Evolutionary conservation across 768 basidiomycete species (phyloP), one percentile per base, ranked within the genome.

Genomic region (Boletus sp.): DNA sequence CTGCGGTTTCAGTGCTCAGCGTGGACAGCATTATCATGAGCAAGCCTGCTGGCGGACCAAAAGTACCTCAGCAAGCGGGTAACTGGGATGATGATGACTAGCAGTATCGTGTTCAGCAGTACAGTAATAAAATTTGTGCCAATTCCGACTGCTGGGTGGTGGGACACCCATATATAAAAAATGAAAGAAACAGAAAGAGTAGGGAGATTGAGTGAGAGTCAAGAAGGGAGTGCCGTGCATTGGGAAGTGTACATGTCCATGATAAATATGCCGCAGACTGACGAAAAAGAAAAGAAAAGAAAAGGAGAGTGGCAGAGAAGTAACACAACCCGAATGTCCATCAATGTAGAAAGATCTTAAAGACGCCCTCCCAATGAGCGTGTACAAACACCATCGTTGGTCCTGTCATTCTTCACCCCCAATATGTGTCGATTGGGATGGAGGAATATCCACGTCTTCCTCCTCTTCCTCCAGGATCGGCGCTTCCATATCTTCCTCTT

Each of bases 1-100:
- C 93, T 17, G 93, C 94, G 1, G 80, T 90, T 38, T 87, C 91
- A 0, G 90, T 97, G 30, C 82, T 99, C 51, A 89, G 88, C 57
- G 97, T 99, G 7, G 97, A 99, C 73, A 93, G 90, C 66, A 98
- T 98, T 69, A 97, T 98, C 75, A 93, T 95, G 84, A 91, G 89
- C 75, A 93, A 92, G 67, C 88, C 89, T n/a, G 89, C 90, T 0
- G 90, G 90, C 30, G 90, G 90, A 46, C 90, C 90, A 45, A 93
- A 91, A 69, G 77, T 93, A 46, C 90, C 90, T 50, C 90, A 93
- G 65, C 91, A 93, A 69, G 79, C 87, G 37, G 84, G 89, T 7
- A 90, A 90, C 68, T 93, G 90, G 90, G 91, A 93, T 60, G 87
- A 86, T 25, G 90, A 69, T 32, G 67, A 92, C 69, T 75, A 72